These are phyloP conservation scores for Penicillium oxalicum DNA, from an alignment of 2,329 filamentous ascomycete species.

Conservation along the genomic window DNA sequence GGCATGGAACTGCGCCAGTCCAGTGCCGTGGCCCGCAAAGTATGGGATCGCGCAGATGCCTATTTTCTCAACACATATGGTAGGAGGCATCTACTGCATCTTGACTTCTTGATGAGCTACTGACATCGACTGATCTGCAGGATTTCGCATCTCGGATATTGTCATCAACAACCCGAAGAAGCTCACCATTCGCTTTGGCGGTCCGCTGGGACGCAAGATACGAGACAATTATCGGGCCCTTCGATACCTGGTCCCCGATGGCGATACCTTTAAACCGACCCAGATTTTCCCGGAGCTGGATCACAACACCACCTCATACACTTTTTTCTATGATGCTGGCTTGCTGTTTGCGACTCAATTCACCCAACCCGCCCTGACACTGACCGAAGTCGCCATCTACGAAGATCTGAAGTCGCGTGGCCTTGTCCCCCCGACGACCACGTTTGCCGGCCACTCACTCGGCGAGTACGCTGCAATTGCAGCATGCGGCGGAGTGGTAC, in stretches of 20 bases:
- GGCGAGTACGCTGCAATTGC: conserved; percentile 95
- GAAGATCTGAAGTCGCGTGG: conserved; percentile 96
- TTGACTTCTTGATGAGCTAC: not conserved
- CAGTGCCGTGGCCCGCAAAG: conserved; percentile 83
- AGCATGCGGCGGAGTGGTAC: conserved; percentile 90
- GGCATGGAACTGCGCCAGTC: conserved; percentile 94
- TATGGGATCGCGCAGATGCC: conserved; percentile 92
- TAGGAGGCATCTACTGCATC: conserved; percentile 1
- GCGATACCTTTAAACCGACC: conserved; percentile 85
- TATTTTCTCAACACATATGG: conserved; percentile 96
- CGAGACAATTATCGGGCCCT: conserved; percentile 81
- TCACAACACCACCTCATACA: conserved; percentile 85
- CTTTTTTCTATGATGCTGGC: conserved; percentile 88
- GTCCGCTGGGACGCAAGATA: conserved; percentile 87
- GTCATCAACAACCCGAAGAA: conserved; percentile 98
- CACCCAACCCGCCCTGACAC: conserved; percentile 87
- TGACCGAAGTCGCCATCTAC: conserved; percentile 98
- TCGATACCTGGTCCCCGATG: conserved; percentile 77
- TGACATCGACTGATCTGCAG: conserved; percentile 5
- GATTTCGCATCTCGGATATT: conserved; percentile 90
- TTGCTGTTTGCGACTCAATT: conserved; percentile 94
- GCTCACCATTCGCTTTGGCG: conserved; percentile 93
- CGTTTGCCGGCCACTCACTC: conserved; percentile 91
- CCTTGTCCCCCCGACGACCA: conserved; percentile 70
- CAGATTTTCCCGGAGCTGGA: conserved; percentile 94